Conservation (phyloP, 805 yeast species). For the Maudiozyma serrabonitensis region DNA sequence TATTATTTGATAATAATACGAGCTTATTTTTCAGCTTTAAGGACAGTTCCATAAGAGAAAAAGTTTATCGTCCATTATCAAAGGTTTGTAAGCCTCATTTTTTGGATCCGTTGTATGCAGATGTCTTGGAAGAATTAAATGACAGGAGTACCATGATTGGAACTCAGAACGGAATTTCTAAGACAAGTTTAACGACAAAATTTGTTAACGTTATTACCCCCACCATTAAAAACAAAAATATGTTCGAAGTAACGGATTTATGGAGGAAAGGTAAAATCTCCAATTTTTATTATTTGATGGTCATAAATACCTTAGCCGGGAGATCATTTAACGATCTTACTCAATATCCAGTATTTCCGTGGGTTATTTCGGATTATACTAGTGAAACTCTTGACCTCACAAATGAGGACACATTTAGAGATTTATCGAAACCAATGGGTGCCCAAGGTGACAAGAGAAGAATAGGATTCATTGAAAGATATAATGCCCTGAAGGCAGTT, state of each 20-base stretch:
- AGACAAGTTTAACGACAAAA: slow-evolving; percentile 32
- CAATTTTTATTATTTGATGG: slow-evolving; percentile 72
- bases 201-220: slow-evolving; percentile 34
- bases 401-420: slow-evolving; percentile 57
- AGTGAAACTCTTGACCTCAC: slow-evolving; percentile 59
- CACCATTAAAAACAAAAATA: slow-evolving; percentile 7
- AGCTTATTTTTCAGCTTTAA: slow-evolving; percentile 60
- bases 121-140: slow-evolving; percentile 42
- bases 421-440: slow-evolving; percentile 84
- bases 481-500: slow-evolving; percentile 56
- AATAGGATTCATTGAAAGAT: slow-evolving; percentile 57
- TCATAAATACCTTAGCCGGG: slow-evolving; percentile 77
- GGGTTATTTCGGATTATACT: slow-evolving; percentile 78
- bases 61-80: slow-evolving; percentile 40
- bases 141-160: slow-evolving; percentile 26
- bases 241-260: slow-evolving; percentile 45
- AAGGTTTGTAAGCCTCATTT: slow-evolving; percentile 40
- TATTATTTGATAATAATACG: slow-evolving; percentile 65
- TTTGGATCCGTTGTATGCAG: slow-evolving; percentile 45
- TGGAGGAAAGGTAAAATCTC: slow-evolving; percentile 77
- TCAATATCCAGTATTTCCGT: slow-evolving; percentile 86
- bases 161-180: slow-evolving; percentile 26
- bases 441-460: slow-evolving; percentile 62
- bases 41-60: slow-evolving; percentile 45
- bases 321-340: slow-evolving; percentile 82